Evolutionary conservation across 352 stramenopile species (phyloP).

Genomic region (Phytophthora constricta): DNA sequence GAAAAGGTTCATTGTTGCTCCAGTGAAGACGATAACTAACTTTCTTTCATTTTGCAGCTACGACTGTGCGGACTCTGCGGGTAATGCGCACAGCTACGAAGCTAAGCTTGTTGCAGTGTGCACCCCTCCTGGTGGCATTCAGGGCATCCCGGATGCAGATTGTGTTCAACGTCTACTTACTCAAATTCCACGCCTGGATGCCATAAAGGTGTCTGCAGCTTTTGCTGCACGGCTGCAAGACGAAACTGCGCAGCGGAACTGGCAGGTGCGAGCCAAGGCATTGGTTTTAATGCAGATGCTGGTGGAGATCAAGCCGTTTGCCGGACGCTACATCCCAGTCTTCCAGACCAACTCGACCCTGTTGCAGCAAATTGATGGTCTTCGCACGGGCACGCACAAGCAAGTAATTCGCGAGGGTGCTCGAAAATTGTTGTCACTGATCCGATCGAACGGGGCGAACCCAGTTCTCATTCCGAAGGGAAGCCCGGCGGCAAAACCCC

Average conservation of each 20-base stretch:
- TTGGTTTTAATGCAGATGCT: slow-evolving; percentile 64
- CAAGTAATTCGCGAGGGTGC: slow-evolving; percentile 55
- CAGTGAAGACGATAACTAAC: background rate
- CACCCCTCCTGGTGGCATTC: slow-evolving; percentile 56
- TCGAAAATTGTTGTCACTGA: slow-evolving; percentile 61
- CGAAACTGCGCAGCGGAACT: slow-evolving; percentile 24
- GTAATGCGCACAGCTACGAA: slow-evolving; percentile 42
- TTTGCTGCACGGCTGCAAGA: slow-evolving; percentile 51
- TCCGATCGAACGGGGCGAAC: slow-evolving; percentile 57
- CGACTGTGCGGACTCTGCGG: slow-evolving; percentile 23
- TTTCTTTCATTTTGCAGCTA: slow-evolving; percentile 24
- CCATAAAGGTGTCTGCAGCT: slow-evolving; percentile 34
- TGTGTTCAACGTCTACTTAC: slow-evolving; percentile 53
- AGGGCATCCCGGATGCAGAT: slow-evolving; percentile 57
- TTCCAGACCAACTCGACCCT: slow-evolving; percentile 37
- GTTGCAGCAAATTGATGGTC: slow-evolving; percentile 39
- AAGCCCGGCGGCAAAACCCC: slow-evolving; percentile 28
- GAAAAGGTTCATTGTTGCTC: background rate
- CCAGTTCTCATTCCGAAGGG: slow-evolving; percentile 44
- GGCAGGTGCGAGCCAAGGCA: slow-evolving; percentile 62
- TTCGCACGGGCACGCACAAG: slow-evolving; percentile 47
- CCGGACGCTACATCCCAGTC: slow-evolving; percentile 36
- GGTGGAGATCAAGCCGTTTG: slow-evolving; percentile 53
- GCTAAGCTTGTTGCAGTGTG: slow-evolving; percentile 55
- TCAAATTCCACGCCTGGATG: slow-evolving; percentile 48